Base-by-base conservation (phyloP, 345 rosid genomes). In the Salix viminalis region DNA sequence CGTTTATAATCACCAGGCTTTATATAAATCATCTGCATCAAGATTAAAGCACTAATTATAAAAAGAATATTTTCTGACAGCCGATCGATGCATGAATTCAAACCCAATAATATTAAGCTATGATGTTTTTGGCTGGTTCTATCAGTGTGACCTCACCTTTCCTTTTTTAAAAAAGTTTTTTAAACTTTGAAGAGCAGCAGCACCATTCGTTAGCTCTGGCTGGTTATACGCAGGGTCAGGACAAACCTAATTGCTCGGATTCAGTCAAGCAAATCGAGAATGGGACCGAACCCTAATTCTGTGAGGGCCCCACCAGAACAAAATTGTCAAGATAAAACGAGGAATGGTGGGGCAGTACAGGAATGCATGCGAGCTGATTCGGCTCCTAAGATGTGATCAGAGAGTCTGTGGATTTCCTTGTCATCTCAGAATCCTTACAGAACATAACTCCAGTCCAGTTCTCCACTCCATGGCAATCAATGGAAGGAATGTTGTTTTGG, bases 331-430 rank as follows among this genome's bases (percentile, higher is more conserved):
- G 70, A 69, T 28, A 34, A 72, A 62, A 68, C 68, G 67, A 75
- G 46, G 74, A 66, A 34, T 74, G 67, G 80, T 72, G 81, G 74
- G 67, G 34, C 79, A 14, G 8, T 24, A n/a, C 10, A 41, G 42
- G 39, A 72, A 62, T 67, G 61, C 71, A 66, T 74, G 73, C 9
- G 62, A 37, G 67, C 36, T 52, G 54, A 12, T 52, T 16, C 16
- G 8, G 18, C 52, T 13, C 52, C 34, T 5, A 18, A 69, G 54
- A 6, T 28, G 19, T 2, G n/a, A 15, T 24, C 76, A 54, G 32
- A 72, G 13, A 39, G 23, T 32, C 24, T 42, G 18, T 32, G 41
- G 69, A 67, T 69, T 50, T 79, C 72, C 65, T 54, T 70, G n/a
- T 68, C 73, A 67, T 28, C 7, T 46, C 9, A 73, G 66, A 61